Conservation (phyloP, 331 rosid genomes). For the Dryas integrifolia region DNA sequence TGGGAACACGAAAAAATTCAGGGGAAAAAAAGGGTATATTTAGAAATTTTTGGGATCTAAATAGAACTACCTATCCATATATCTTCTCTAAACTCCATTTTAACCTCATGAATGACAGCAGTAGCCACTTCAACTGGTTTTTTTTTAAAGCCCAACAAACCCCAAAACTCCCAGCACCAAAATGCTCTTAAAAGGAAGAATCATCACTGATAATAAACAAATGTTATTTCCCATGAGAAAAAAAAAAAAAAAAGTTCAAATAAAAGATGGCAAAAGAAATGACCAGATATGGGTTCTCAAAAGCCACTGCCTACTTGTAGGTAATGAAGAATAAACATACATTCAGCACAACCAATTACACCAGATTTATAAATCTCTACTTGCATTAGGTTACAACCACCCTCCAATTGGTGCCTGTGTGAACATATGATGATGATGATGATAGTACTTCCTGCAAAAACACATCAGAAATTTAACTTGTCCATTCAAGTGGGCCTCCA, state of each 20-base stretch:
- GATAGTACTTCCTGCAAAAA: constrained; percentile 3
- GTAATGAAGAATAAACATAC: background rate
- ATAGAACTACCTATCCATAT: too few species aligned
- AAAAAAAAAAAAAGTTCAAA: background rate
- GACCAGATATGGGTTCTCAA: background rate
- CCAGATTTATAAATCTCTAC: constrained; percentile 10
- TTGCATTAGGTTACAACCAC: background rate
- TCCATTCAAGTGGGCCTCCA: constrained; percentile 7
- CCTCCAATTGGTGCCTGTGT: background rate
- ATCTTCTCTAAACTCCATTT: too few species aligned
- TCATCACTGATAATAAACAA: background rate
- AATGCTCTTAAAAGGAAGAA: background rate
- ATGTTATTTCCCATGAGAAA: background rate
- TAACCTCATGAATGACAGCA: background rate
- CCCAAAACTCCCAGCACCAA: background rate
- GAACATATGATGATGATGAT: background rate
- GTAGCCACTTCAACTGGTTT: background rate
- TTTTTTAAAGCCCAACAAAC: background rate
- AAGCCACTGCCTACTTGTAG: background rate
- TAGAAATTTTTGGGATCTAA: too few species aligned
- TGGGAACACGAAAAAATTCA: too few species aligned
- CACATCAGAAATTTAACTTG: background rate
- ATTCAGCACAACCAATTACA: background rate
- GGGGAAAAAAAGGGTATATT: too few species aligned
- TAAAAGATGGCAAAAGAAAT: background rate